Evolutionary conservation across 129 eudicot species (phyloP).

Genomic region (Artemisia tridentata): DNA sequence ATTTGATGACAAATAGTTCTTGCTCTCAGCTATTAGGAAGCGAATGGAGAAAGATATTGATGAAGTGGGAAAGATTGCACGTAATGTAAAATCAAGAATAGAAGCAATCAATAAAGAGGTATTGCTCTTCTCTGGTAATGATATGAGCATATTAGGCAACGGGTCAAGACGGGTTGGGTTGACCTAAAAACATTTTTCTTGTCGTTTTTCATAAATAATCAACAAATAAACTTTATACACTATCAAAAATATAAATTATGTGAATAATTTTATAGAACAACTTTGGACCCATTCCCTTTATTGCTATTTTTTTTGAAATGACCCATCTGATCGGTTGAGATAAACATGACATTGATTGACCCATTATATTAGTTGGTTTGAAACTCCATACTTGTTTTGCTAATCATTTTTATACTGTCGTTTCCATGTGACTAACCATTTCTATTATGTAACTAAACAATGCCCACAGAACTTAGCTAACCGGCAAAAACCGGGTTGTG

Average conservation of each 20-base stretch:
- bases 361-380: background rate
- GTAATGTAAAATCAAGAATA: constrained; percentile 69
- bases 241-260: too few species aligned
- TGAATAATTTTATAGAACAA: too few species aligned
- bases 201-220: too few species aligned
- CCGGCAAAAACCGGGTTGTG: constrained; percentile 90
- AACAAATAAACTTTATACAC: too few species aligned
- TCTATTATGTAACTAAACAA: constrained; percentile 6
- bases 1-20: constrained; percentile 9
- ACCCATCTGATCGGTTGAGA: too few species aligned
- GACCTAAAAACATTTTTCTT: too few species aligned
- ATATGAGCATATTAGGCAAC: background rate
- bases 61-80: constrained; percentile 91
- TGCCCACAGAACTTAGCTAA: constrained; percentile 62
- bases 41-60: constrained; percentile 95
- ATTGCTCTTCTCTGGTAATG: constrained; percentile 12
- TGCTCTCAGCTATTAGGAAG: constrained; percentile 76
- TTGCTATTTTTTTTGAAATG: too few species aligned
- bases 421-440: background rate
- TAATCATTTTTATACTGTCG: too few species aligned
- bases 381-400: too few species aligned
- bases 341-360: background rate
- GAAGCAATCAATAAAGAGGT: constrained; percentile 78
- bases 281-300: too few species aligned
- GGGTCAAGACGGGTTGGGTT: background rate